phyloP scores from a whole-genome alignment of 257 asterid genomes.

The Solanum commersonii region DNA sequence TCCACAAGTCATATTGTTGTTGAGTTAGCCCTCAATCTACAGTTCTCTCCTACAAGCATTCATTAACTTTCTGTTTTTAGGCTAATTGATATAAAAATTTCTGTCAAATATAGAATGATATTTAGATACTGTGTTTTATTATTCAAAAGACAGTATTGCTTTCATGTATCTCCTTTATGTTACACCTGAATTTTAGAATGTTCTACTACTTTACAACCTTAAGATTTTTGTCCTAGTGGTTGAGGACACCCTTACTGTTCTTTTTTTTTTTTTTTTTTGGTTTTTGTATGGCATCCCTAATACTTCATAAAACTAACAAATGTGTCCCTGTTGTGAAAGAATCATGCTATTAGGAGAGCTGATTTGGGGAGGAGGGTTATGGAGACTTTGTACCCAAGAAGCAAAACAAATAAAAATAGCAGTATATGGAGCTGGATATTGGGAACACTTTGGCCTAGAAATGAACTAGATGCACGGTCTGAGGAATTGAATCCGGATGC shows the following conservation, averaged over 20 bases:
- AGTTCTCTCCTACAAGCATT: not conserved
- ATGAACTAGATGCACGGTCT: constrained; percentile 16
- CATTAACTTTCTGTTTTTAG: not conserved
- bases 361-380: constrained; percentile 63
- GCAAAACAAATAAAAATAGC: constrained; percentile 18
- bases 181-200: not conserved
- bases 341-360: constrained; percentile 93
- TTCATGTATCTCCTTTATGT: not conserved
- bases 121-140: not conserved
- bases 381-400: constrained; percentile 59
- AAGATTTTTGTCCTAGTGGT: not conserved
- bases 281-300: not conserved
- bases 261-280: not conserved
- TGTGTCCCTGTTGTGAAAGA: constrained; percentile 33
- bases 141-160: not conserved
- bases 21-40: not conserved
- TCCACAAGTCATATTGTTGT: not conserved
- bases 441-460: constrained; percentile 46
- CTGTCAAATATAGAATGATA: not conserved
- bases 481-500: constrained; percentile 41
- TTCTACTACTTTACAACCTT: not conserved
- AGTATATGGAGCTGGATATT: constrained; percentile 61
- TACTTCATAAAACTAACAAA: constrained; percentile 4
- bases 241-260: not conserved
- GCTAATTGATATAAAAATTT: not conserved